Percentiles rank a stretch among this genome's conserved stretches.
phyloP scores from a whole-genome alignment of 768 basidiomycete species.

The Austroboletus festivus region DNA sequence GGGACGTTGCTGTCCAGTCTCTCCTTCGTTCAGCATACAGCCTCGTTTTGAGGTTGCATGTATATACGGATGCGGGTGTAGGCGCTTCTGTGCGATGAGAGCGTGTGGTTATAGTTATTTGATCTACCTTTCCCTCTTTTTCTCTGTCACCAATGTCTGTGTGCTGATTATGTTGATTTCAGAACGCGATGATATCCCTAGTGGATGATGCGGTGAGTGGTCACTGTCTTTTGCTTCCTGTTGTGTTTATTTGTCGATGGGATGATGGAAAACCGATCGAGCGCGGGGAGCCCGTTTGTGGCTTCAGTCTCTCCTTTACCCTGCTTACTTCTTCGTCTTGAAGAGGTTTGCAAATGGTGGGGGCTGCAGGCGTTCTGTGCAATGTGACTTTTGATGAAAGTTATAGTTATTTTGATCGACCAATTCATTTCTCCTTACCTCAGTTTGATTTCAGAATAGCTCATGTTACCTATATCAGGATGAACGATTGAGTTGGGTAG shows the following conservation, averaged over 20 bases:
- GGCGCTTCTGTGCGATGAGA: conserved; percentile 34
- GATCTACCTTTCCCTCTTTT: conserved; percentile 13
- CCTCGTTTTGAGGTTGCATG: conserved; percentile 35
- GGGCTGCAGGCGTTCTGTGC: conserved; percentile 20
- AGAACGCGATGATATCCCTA: conserved; percentile 4
- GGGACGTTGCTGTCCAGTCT: conserved; percentile 34
- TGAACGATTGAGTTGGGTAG: conserved; percentile 7
- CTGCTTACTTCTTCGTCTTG: conserved; percentile 27
- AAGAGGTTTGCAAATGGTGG: conserved; percentile 22
- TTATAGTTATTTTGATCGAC: conserved; percentile 36
- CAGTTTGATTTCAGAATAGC: neutral
- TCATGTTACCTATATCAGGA: neutral
- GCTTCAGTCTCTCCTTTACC: conserved; percentile 24
- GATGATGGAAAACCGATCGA: conserved; percentile 28
- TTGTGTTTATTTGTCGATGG: conserved; percentile 15
- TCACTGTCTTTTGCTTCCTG: neutral
- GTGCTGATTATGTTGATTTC: conserved; percentile 9
- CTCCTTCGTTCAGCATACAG: conserved; percentile 33
- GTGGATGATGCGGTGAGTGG: conserved; percentile 9
- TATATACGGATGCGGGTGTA: conserved; percentile 34
- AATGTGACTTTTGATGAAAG: conserved; percentile 15
- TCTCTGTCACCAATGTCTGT: neutral
- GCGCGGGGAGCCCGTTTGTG: conserved; percentile 19
- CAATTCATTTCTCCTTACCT: no score
- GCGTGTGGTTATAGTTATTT: conserved; percentile 37